Evolutionary conservation across 1,139 yeast species (phyloP).

Genomic region (Sugiyamaella neomexicana): DNA sequence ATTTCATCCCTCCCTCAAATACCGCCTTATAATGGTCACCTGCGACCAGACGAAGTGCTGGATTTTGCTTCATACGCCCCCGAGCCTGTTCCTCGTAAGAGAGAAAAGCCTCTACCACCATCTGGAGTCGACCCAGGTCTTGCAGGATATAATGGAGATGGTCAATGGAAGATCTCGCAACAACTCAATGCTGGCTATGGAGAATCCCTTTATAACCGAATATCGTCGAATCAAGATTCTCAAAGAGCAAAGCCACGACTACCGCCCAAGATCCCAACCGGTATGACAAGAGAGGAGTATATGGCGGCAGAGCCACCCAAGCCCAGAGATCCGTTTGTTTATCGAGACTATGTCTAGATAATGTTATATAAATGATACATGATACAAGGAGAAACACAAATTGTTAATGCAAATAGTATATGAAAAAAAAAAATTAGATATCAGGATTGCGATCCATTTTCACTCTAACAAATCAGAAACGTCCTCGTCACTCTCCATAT

Average conservation of each 20-base stretch:
- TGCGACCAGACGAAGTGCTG: constrained; percentile 23
- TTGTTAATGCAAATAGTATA: not conserved
- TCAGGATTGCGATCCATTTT: not conserved
- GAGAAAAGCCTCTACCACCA: constrained; percentile 24
- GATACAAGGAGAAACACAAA: not conserved
- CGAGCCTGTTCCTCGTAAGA: constrained; percentile 29
- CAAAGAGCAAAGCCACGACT: constrained; percentile 26
- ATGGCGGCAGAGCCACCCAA: constrained; percentile 28
- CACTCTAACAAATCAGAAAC: constrained; percentile 67
- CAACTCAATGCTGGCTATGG: constrained; percentile 41
- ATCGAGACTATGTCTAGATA: constrained; percentile 20
- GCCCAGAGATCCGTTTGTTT: constrained; percentile 26
- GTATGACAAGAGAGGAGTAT: constrained; percentile 35
- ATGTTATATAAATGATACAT: constrained; percentile 2
- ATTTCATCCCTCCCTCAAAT: not conserved
- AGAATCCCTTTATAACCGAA: constrained; percentile 37
- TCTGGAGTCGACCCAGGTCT: constrained; percentile 32
- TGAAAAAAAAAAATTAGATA: not conserved
- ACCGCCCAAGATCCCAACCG: constrained; percentile 38
- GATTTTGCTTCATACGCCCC: constrained; percentile 33
- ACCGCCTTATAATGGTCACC: not conserved
- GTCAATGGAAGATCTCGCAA: constrained; percentile 37
- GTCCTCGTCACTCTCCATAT: constrained; percentile 64
- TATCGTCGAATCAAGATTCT: constrained; percentile 15
- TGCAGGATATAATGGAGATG: constrained; percentile 31